phyloP scores from a whole-genome alignment of 2,329 filamentous ascomycete genomes.

The Orbilia blumenaviensis region DNA sequence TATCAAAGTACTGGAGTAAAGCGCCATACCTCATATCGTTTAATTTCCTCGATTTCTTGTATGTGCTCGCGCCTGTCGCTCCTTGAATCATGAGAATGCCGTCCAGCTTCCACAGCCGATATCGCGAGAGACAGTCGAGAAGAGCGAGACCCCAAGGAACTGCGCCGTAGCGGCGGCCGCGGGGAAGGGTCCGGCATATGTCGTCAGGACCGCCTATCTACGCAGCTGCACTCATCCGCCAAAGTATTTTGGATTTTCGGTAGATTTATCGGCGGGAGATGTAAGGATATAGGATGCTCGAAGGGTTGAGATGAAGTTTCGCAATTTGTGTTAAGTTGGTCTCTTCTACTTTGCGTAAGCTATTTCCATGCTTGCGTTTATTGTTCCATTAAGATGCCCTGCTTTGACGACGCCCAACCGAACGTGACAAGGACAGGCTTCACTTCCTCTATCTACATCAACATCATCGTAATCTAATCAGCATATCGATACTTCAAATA shows the following conservation, averaged over 20 bases:
- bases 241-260: neutral
- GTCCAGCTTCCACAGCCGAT: constrained; percentile 70
- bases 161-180: constrained; percentile 48
- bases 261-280: neutral
- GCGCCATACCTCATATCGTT: constrained; percentile 80
- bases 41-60: constrained; percentile 97
- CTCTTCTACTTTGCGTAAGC: constrained; percentile 1
- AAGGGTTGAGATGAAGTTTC: neutral
- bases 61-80: constrained; percentile 68
- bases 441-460: neutral
- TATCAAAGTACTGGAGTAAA: neutral
- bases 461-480: neutral
- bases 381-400: neutral
- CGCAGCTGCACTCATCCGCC: constrained; percentile 23
- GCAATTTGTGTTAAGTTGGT: constrained; percentile 24
- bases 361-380: neutral
- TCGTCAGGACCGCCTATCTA: constrained; percentile 12
- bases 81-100: constrained; percentile 63
- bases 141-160: constrained; percentile 58
- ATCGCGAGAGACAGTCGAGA: constrained; percentile 75
- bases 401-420: constrained; percentile 5
- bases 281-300: neutral
- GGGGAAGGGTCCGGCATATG: constrained; percentile 51
- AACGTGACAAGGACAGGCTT: constrained; percentile 1
- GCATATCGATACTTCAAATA: neutral